phyloP scores from a whole-genome alignment of 2,329 filamentous ascomycete genomes.

The Ceratocystis variospora region DNA sequence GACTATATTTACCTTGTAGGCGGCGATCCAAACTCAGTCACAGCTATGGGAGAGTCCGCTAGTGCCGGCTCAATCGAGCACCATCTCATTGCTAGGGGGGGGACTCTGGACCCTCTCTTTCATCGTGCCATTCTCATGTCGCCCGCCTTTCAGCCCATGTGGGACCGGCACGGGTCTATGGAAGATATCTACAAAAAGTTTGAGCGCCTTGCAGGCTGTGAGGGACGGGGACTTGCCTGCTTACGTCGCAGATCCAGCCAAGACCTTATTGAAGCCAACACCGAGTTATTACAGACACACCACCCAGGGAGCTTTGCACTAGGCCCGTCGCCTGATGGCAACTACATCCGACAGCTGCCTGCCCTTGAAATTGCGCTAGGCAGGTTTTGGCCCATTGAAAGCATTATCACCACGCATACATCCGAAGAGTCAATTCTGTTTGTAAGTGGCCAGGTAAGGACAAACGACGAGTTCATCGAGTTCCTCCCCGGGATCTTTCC shows the following conservation, averaged over 20 bases:
- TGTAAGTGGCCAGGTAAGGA: constrained; percentile 23
- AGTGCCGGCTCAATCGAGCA: constrained; percentile 38
- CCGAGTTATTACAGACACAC: constrained; percentile 22
- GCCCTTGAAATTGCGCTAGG: constrained; percentile 25
- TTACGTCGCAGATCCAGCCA: constrained; percentile 23
- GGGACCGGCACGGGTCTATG: constrained; percentile 25
- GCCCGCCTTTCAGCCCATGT: constrained; percentile 27
- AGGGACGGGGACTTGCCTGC: constrained; percentile 23
- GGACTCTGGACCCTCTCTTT: constrained; percentile 33
- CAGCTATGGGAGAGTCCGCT: constrained; percentile 38
- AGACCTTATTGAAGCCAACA: constrained; percentile 24
- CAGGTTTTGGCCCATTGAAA: constrained; percentile 24
- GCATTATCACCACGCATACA: constrained; percentile 25
- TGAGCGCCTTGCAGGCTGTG: constrained; percentile 25
- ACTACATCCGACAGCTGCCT: constrained; percentile 25
- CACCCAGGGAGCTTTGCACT: constrained; percentile 25
- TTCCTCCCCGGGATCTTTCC: constrained; percentile 27
- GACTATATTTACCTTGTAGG: constrained; percentile 33
- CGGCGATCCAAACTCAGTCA: constrained; percentile 34
- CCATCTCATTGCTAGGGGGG: constrained; percentile 34
- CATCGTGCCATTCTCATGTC: constrained; percentile 26
- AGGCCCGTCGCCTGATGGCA: constrained; percentile 26
- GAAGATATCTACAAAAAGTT: constrained; percentile 26
- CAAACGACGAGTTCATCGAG: constrained; percentile 26
- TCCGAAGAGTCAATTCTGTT: constrained; percentile 25